Percentiles rank a stretch among this genome's conserved stretches.
phyloP scores from a whole-genome alignment of 192 early-diverging fungal genomes.

The Funneliformis mosseae region DNA sequence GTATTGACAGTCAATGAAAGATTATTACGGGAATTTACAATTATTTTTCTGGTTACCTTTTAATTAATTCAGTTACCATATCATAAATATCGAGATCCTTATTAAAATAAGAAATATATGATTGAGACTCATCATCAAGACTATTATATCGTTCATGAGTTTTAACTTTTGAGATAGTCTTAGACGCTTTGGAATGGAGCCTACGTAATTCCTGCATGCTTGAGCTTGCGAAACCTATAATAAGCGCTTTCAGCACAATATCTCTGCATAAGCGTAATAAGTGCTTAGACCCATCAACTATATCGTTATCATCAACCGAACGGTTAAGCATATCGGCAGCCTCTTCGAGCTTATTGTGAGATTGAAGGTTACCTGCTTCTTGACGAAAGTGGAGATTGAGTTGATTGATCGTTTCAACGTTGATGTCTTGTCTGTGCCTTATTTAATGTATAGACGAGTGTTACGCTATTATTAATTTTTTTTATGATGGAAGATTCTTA shows the following conservation, averaged over 20 bases:
- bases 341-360: neutral
- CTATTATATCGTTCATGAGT: too few relatives aligned
- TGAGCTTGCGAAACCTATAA: too few relatives aligned
- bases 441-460: neutral
- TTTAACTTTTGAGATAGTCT: neutral
- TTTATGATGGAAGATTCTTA: too few relatives aligned
- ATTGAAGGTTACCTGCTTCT: neutral
- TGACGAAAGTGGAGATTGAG: neutral
- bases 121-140: too few relatives aligned
- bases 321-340: neutral
- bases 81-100: slow-evolving; percentile 1
- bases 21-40: too few relatives aligned
- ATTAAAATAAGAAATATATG: neutral
- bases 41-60: slow-evolving; percentile 8
- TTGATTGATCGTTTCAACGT: neutral
- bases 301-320: neutral
- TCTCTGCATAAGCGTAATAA: neutral
- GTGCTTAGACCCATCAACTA: neutral
- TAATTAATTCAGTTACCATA: neutral
- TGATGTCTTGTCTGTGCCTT: slow-evolving; percentile 24
- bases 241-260: neutral
- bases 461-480: neutral
- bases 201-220: neutral
- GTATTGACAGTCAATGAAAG: too few relatives aligned
- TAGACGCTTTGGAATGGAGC: neutral